Conservation (phyloP, 2,329 filamentous ascomycete genomes). For the Cyphellophora attinorum region DNA sequence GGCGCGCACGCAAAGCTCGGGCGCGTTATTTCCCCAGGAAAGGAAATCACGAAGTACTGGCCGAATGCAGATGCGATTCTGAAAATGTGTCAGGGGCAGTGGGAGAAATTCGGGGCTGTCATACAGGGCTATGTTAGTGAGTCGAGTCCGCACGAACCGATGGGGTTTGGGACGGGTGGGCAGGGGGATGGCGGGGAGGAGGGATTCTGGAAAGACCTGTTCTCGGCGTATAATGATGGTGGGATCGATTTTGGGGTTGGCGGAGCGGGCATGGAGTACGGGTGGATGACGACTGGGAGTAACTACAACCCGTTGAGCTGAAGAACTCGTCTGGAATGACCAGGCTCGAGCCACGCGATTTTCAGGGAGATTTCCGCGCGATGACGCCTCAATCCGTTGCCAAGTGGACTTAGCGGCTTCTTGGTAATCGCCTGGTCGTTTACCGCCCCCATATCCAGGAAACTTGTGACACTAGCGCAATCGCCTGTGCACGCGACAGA, state of each 20-base stretch:
- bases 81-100: background rate
- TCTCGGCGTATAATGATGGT: background rate
- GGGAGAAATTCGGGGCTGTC: background rate
- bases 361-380: no score
- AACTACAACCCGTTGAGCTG: no score
- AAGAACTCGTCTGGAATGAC: no score
- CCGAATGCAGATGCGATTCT: background rate
- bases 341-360: no score
- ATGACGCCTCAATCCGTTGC: no score
- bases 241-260: background rate
- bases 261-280: background rate
- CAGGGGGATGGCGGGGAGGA: background rate
- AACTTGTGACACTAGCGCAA: no score
- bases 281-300: background rate
- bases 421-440: no score
- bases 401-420: no score
- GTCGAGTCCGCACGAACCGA: background rate
- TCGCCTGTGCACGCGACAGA: no score
- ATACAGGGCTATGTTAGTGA: background rate
- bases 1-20: background rate
- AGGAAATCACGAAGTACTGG: background rate
- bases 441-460: no score
- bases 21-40: background rate
- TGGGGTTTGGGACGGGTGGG: background rate
- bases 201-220: background rate